These are phyloP conservation scores for Eimeria praecox DNA, from an alignment of 169 alveolate genomes.

Conservation along the genomic window DNA sequence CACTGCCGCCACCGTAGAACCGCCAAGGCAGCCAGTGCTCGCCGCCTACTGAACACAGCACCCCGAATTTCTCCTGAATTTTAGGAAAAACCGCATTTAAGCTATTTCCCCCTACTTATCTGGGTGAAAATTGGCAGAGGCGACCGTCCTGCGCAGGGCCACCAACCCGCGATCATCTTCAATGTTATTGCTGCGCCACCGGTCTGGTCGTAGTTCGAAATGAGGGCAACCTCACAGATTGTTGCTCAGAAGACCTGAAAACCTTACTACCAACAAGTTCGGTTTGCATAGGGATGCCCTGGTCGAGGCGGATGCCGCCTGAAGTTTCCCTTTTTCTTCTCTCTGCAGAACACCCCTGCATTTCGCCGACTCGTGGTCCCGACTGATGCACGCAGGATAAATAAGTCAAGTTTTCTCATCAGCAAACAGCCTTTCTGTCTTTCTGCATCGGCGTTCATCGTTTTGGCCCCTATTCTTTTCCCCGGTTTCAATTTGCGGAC, in stretches of 20 bases:
- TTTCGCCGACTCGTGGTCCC: background rate
- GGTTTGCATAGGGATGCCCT: background rate
- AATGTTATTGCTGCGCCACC: slow-evolving; percentile 1
- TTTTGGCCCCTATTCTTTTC: background rate
- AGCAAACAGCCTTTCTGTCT: background rate
- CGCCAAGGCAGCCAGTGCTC: background rate
- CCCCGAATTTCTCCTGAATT: background rate
- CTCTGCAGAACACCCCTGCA: background rate
- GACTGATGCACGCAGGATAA: background rate
- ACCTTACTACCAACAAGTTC: background rate
- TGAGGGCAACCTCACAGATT: background rate
- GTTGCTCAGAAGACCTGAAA: background rate
- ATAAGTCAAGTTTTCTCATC: background rate
- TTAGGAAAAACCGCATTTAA: background rate
- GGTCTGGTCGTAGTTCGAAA: background rate
- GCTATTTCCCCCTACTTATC: background rate
- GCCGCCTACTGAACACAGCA: background rate
- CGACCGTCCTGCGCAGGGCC: background rate
- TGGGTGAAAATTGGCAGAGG: background rate
- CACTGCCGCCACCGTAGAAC: background rate
- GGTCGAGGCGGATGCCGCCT: background rate
- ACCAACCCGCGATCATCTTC: background rate
- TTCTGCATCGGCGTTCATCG: background rate
- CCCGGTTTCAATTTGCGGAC: background rate
- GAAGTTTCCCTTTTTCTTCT: background rate